These are phyloP conservation scores for Aspergillus uvarum DNA, from an alignment of 2,329 filamentous ascomycete species.

Conservation along the genomic window DNA sequence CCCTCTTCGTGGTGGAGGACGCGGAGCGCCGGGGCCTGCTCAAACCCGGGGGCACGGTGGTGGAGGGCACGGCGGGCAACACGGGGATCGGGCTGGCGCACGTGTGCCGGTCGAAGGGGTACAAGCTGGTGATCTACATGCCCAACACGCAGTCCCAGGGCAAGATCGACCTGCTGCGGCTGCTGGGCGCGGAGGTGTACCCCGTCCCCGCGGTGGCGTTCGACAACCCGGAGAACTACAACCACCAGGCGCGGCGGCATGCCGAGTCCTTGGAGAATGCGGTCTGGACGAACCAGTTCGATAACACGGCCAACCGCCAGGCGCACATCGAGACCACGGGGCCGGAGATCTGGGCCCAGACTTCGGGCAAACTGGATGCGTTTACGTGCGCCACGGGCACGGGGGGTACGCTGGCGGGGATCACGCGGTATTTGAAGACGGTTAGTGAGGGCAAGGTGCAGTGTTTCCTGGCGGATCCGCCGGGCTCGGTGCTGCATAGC, in stretches of 20 bases:
- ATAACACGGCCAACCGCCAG: constrained; percentile 89
- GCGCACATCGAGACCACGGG: constrained; percentile 97
- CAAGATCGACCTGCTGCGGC: constrained; percentile 88
- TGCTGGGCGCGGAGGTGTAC: constrained; percentile 92
- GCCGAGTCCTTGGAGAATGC: constrained; percentile 83
- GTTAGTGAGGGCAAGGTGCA: constrained; percentile 75
- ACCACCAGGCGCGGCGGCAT: constrained; percentile 89
- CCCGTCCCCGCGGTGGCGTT: constrained; percentile 94
- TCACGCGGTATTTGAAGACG: constrained; percentile 85
- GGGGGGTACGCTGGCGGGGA: constrained; percentile 84
- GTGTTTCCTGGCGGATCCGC: constrained; percentile 88
- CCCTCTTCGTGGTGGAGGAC: constrained; percentile 88
- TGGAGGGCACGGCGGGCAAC: constrained; percentile 96
- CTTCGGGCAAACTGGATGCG: constrained; percentile 78
- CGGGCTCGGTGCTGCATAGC: constrained; percentile 87
- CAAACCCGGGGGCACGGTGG: constrained; percentile 82
- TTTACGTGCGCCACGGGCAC: constrained; percentile 97
- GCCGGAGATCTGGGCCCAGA: constrained; percentile 96
- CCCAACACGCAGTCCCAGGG: constrained; percentile 97
- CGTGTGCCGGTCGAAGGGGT: constrained; percentile 87
- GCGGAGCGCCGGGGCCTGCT: constrained; percentile 86
- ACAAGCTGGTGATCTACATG: constrained; percentile 99
- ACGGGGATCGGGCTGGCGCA: constrained; percentile 97
- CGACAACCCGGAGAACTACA: constrained; percentile 95
- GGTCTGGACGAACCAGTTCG: constrained; percentile 99